These are phyloP conservation scores for Tolypocladium sp. DNA, from an alignment of 2,329 filamentous ascomycete species.

Conservation along the genomic window DNA sequence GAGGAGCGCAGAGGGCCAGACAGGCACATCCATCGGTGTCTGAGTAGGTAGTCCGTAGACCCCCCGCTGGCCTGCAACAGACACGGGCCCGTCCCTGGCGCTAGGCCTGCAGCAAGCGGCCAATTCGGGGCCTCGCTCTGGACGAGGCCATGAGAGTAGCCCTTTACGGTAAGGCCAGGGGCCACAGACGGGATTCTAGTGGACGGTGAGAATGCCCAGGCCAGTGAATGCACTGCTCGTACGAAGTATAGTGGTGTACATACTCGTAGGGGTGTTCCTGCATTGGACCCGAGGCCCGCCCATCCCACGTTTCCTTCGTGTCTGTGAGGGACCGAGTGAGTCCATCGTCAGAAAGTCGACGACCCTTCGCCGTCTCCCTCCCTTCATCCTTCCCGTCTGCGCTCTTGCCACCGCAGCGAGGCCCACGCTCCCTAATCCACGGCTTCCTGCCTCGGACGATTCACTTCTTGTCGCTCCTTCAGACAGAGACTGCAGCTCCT, in stretches of 20 bases:
- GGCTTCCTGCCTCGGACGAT: not conserved
- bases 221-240: too few species aligned
- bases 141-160: too few species aligned
- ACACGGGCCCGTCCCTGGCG: not conserved
- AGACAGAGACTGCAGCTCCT: not conserved
- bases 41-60: too few species aligned
- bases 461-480: conserved; percentile 13
- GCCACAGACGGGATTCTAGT: too few species aligned
- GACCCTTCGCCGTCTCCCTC: not conserved
- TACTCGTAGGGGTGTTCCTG: too few species aligned
- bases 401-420: conserved; percentile 1
- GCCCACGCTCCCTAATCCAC: conserved; percentile 1
- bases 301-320: not conserved
- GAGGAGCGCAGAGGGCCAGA: not conserved
- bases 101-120: not conserved
- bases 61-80: not conserved
- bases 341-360: conserved; percentile 1
- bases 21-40: too few species aligned
- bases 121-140: not conserved
- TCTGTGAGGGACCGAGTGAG: not conserved
- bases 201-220: not conserved
- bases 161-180: too few species aligned
- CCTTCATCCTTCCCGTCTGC: not conserved
- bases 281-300: not conserved
- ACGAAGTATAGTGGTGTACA: too few species aligned